Conservation (phyloP, 768 basidiomycete genomes). For the Royoungia palumana region DNA sequence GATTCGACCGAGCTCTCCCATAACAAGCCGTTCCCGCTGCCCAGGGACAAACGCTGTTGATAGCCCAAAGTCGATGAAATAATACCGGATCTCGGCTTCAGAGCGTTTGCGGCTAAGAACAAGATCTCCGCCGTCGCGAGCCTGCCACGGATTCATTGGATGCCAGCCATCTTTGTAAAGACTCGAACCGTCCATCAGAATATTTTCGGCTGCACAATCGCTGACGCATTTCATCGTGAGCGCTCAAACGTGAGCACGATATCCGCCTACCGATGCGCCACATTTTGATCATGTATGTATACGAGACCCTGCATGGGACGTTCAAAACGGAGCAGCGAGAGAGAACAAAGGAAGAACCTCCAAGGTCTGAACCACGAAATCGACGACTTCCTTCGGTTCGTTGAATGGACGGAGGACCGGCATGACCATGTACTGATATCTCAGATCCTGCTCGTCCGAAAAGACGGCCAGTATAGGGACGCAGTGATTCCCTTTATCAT, state of each 20-base stretch:
- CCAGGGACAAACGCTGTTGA: constrained; percentile 26
- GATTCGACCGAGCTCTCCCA: constrained; percentile 8
- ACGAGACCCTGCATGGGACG: no score
- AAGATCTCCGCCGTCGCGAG: no score
- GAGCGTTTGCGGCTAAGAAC: no score
- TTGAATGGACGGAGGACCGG: constrained; percentile 26
- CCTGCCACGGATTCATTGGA: no score
- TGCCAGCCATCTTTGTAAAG: no score
- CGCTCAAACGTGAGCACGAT: no score
- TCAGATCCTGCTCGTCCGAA: constrained; percentile 6
- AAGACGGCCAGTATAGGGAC: constrained; percentile 19
- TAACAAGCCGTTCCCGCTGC: background rate
- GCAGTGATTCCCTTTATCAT: constrained; percentile 21
- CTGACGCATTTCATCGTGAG: no score
- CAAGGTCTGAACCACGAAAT: constrained; percentile 28
- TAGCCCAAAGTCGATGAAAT: constrained; percentile 36
- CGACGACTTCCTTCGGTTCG: constrained; percentile 24
- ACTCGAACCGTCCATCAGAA: no score
- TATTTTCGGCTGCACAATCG: no score
- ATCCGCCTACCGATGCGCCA: no score
- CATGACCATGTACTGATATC: constrained; percentile 25
- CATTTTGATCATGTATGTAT: no score
- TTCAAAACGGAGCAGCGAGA: no score
- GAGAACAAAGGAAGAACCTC: constrained; percentile 7
- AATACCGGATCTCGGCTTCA: constrained; percentile 28